Conservation (phyloP, 169 alveolate species). For the Perkinsus olseni region DNA sequence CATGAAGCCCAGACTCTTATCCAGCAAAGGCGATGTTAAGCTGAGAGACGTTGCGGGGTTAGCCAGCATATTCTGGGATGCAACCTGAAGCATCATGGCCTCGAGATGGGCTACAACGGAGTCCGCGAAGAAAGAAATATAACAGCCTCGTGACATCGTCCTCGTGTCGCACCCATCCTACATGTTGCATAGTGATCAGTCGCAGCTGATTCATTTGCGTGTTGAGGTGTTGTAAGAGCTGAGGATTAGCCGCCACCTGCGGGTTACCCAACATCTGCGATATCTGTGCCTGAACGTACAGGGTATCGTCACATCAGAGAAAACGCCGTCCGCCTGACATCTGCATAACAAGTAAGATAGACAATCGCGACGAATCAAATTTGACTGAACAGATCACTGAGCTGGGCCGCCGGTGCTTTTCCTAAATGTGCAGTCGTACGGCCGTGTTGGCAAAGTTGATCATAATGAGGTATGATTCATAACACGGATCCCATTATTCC, state of each 20-base stretch:
- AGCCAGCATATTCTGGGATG: not conserved
- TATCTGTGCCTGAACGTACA: not conserved
- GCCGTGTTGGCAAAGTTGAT: no score
- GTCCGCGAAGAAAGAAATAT: no score
- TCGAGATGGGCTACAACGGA: no score
- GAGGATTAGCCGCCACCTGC: not conserved
- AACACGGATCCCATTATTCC: no score
- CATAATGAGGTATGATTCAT: no score
- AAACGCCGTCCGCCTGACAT: no score
- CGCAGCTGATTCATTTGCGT: not conserved
- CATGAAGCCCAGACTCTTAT: not conserved
- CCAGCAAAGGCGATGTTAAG: not conserved
- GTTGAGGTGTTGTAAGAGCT: not conserved
- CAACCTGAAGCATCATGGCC: not conserved
- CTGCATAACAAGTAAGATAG: not conserved
- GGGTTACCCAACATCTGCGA: not conserved
- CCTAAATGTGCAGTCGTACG: no score
- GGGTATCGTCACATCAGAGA: no score
- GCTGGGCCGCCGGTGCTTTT: no score
- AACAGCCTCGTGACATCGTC: no score
- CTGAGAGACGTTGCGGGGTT: not conserved
- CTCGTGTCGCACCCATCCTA: not conserved
- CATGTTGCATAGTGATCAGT: not conserved
- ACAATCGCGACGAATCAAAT: not conserved
- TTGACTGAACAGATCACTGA: no score